Evolutionary conservation across 768 basidiomycete species (phyloP).

Genomic region (Clitopilus hobsonii): DNA sequence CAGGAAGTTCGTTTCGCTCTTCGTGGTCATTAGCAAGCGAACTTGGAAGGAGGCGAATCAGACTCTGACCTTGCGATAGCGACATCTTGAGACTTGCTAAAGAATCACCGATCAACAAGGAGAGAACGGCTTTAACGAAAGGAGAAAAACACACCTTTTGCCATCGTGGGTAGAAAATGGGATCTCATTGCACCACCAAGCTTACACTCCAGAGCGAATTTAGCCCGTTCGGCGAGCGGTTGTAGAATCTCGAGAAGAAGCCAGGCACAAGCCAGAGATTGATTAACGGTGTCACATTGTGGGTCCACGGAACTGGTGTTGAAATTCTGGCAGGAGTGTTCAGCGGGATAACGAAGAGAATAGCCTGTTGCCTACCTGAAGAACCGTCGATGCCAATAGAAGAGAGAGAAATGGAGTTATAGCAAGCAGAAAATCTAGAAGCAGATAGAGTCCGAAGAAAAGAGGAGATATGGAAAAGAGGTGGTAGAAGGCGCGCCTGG

Average conservation of each 20-base stretch:
- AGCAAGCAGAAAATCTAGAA: not conserved
- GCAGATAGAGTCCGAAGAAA: no score
- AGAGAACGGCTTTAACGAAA: not conserved
- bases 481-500: not conserved
- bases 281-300: not conserved
- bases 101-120: not conserved
- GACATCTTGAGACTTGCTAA: not conserved
- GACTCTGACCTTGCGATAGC: no score
- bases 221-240: not conserved
- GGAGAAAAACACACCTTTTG: not conserved
- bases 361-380: no score
- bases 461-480: no score
- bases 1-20: not conserved
- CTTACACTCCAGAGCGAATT: not conserved
- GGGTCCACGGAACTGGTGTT: not conserved
- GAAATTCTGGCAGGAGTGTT: no score
- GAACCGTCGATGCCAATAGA: no score
- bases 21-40: not conserved
- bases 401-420: not conserved
- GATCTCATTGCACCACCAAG: not conserved
- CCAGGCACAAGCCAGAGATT: not conserved
- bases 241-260: not conserved
- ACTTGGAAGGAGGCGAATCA: not conserved
- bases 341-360: no score
- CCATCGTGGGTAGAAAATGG: not conserved